phyloP scores from a whole-genome alignment of 345 rosid species.

The Populus alba region DNA sequence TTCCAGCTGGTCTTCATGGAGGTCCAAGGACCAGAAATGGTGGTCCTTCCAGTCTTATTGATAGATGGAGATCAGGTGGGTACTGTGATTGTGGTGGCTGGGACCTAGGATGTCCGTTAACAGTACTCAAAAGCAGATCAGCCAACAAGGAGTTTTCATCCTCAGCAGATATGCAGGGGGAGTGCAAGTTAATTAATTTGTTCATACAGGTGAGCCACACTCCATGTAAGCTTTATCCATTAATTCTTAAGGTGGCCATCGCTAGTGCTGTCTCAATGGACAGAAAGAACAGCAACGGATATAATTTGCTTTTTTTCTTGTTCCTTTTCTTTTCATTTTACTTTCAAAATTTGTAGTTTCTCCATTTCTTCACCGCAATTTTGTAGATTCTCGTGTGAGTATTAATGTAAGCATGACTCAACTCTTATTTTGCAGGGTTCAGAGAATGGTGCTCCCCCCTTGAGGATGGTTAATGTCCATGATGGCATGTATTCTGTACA shows the following conservation, averaged over 20 bases:
- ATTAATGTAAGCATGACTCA: conserved; percentile 7
- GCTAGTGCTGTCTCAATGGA: not conserved
- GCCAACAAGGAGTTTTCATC: conserved; percentile 32
- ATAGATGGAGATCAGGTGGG: conserved; percentile 91
- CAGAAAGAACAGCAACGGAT: conserved; percentile 3
- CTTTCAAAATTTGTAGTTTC: not conserved
- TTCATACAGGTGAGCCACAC: conserved; percentile 48
- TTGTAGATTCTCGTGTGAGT: conserved; percentile 1
- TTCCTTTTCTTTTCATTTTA: not conserved
- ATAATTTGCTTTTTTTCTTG: not conserved
- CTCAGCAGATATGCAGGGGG: conserved; percentile 32
- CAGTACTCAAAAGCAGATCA: conserved; percentile 45
- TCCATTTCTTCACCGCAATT: not conserved
- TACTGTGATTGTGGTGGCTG: conserved; percentile 95
- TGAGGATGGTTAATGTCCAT: conserved; percentile 66
- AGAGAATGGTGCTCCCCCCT: conserved; percentile 42
- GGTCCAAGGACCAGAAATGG: conserved; percentile 62
- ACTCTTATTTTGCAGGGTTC: conserved; percentile 43
- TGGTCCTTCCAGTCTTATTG: conserved; percentile 72
- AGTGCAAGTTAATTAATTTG: conserved; percentile 64
- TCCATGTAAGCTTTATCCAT: not conserved
- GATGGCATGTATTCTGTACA: conserved; percentile 71
- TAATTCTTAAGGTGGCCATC: not conserved
- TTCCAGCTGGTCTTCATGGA: conserved; percentile 91
- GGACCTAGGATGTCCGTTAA: conserved; percentile 86